Percentiles rank a stretch among this genome's conserved stretches.
These are phyloP conservation scores for Starmerella vaccinii DNA, from an alignment of 805 yeast species.

Conservation along the genomic window DNA sequence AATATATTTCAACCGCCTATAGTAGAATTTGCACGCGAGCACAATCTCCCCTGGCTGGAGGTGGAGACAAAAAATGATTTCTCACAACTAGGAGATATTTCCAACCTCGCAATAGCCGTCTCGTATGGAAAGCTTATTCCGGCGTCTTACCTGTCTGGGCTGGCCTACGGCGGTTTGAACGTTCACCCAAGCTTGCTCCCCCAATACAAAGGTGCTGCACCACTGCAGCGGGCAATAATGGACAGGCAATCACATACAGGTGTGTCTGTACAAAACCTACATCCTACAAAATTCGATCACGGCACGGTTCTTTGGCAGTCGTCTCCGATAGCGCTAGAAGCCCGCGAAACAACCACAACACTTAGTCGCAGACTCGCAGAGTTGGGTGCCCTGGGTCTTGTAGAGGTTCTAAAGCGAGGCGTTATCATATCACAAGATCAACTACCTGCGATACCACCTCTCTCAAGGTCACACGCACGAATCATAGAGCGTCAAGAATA, in stretches of 20 bases:
- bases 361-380: slow-evolving; percentile 46
- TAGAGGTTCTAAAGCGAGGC: slow-evolving; percentile 34
- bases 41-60: slow-evolving; percentile 16
- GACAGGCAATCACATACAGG: slow-evolving; percentile 59
- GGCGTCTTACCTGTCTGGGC: slow-evolving; percentile 37
- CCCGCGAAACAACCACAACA: slow-evolving; percentile 37
- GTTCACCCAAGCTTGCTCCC: slow-evolving; percentile 92
- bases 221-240: slow-evolving; percentile 68
- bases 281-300: slow-evolving; percentile 74
- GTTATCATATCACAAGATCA: not conserved
- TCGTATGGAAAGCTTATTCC: slow-evolving; percentile 85
- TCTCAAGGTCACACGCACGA: slow-evolving; percentile 17
- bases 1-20: slow-evolving; percentile 17
- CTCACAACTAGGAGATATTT: not conserved
- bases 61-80: slow-evolving; percentile 20
- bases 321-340: slow-evolving; percentile 33
- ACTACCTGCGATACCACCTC: not conserved
- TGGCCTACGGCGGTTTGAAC: slow-evolving; percentile 63
- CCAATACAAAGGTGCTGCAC: slow-evolving; percentile 72
- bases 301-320: slow-evolving; percentile 64
- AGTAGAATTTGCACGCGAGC: slow-evolving; percentile 18
- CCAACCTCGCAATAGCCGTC: slow-evolving; percentile 72
- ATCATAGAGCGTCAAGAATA: slow-evolving; percentile 11
- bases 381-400: slow-evolving; percentile 53
- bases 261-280: slow-evolving; percentile 79